Evolutionary conservation across 163 green algal species (phyloP).

Genomic region (Trebouxiophyceae sp.): DNA sequence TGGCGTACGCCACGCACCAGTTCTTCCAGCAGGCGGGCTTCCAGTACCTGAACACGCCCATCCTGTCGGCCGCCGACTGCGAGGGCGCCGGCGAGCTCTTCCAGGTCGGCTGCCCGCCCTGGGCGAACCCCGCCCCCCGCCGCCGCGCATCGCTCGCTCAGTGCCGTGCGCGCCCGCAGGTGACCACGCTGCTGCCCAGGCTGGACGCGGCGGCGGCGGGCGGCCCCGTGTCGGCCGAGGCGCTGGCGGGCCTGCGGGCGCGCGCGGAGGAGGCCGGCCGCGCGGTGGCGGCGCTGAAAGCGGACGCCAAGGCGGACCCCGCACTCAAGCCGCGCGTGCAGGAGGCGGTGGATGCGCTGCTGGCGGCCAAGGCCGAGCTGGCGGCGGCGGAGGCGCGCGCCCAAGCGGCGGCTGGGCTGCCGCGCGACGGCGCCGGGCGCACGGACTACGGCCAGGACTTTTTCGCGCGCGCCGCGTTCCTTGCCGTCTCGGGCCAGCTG

Average conservation of each 20-base stretch:
- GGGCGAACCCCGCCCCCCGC: too few relatives aligned
- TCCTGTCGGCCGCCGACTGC: conserved; percentile 93
- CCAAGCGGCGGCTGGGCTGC: too few relatives aligned
- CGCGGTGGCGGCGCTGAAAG: conserved; percentile 17
- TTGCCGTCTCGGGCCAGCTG: conserved; percentile 59
- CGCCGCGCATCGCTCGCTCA: too few relatives aligned
- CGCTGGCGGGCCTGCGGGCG: too few relatives aligned
- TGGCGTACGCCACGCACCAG: conserved; percentile 89
- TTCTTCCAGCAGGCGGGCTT: conserved; percentile 92
- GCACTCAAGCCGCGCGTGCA: conserved; percentile 32
- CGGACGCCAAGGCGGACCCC: conserved; percentile 35
- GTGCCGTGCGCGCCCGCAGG: too few relatives aligned
- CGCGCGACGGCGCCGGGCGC: conserved; percentile 52
- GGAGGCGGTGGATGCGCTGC: neutral
- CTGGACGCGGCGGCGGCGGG: conserved; percentile 25
- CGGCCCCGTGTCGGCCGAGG: conserved; percentile 13
- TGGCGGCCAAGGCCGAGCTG: neutral
- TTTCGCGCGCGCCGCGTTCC: conserved; percentile 73
- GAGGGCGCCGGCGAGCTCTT: conserved; percentile 99
- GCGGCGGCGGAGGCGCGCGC: neutral
- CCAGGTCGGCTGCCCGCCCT: conserved; percentile 55
- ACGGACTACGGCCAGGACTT: conserved; percentile 87
- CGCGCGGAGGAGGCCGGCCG: neutral
- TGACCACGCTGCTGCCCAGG: conserved; percentile 84
- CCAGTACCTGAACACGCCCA: conserved; percentile 96